phyloP scores from a whole-genome alignment of 345 rosid genomes.

The Citrus trifoliata region DNA sequence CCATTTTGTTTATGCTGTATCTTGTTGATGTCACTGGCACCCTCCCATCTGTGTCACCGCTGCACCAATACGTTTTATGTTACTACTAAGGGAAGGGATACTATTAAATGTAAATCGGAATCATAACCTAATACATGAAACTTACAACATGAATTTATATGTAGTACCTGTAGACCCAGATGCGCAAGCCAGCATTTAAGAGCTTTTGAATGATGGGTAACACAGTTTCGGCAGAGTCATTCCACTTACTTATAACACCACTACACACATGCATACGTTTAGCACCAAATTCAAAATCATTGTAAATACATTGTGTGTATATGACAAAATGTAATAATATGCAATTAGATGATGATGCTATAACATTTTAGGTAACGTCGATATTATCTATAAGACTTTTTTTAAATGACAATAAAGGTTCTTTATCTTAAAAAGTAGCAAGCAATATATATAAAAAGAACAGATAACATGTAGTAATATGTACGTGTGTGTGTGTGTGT shows the following conservation, averaged over 20 bases:
- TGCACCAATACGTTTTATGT: background rate
- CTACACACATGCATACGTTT: conserved; percentile 15
- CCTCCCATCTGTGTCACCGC: conserved; percentile 76
- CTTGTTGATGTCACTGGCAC: conserved; percentile 79
- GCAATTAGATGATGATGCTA: background rate
- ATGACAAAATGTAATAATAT: too few relatives aligned
- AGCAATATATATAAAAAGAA: too few relatives aligned
- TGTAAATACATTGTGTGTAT: background rate
- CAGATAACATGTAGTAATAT: too few relatives aligned
- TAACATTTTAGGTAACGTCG: too few relatives aligned
- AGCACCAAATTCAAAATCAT: background rate
- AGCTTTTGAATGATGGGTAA: conserved; percentile 64
- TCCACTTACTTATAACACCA: conserved; percentile 39
- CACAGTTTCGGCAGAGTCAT: conserved; percentile 41
- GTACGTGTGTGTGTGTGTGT: too few relatives aligned
- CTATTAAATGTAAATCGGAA: too few relatives aligned
- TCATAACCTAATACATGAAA: background rate
- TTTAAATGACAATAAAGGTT: too few relatives aligned
- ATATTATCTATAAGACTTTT: too few relatives aligned
- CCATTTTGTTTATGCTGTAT: conserved; percentile 56
- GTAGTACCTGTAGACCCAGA: conserved; percentile 72
- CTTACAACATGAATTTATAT: background rate
- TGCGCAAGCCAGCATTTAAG: conserved; percentile 49
- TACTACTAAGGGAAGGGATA: background rate
- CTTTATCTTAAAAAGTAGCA: too few relatives aligned